Conservation (phyloP, 805 yeast species). For the Lipomyces starkeyi region DNA sequence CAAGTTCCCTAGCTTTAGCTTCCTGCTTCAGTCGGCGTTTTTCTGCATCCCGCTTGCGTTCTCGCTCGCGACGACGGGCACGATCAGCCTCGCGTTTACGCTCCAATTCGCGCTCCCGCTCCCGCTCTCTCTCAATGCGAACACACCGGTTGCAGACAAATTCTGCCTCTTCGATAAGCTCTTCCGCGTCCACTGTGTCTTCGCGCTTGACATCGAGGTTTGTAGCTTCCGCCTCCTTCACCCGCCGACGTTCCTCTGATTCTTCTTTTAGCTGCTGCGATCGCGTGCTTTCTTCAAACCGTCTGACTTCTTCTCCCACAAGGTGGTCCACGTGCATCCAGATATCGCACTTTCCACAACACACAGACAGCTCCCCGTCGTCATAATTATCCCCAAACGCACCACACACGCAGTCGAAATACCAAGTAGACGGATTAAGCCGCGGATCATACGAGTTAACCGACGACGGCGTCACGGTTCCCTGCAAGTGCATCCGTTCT, state of each 20-base stretch:
- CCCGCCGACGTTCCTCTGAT: conserved; percentile 11
- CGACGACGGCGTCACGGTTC: conserved; percentile 23
- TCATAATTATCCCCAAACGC: conserved; percentile 49
- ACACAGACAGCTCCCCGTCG: conserved; percentile 49
- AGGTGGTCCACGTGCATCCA: conserved; percentile 53
- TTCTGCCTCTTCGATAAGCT: conserved; percentile 22
- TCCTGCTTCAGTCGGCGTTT: conserved; percentile 12
- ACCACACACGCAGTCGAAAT: conserved; percentile 52
- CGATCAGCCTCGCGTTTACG: conserved; percentile 33
- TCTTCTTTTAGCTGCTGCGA: conserved; percentile 25
- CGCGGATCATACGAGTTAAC: conserved; percentile 21
- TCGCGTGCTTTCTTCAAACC: conserved; percentile 26
- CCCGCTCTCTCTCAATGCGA: conserved; percentile 28
- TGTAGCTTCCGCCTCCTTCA: conserved; percentile 9
- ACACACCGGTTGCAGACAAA: conserved; percentile 33
- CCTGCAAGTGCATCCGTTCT: conserved; percentile 16
- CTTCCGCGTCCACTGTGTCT: conserved; percentile 18
- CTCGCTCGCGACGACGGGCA: conserved; percentile 33
- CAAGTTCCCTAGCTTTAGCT: conserved; percentile 13
- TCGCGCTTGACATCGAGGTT: conserved; percentile 7
- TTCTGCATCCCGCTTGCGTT: conserved; percentile 32
- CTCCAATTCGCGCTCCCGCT: conserved; percentile 21
- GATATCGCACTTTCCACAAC: conserved; percentile 49
- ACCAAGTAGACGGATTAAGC: conserved; percentile 43
- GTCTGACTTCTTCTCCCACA: conserved; percentile 32